Conservation (phyloP, 495 filamentous ascomycete species). For the Friedmanniomyces simplex region DNA sequence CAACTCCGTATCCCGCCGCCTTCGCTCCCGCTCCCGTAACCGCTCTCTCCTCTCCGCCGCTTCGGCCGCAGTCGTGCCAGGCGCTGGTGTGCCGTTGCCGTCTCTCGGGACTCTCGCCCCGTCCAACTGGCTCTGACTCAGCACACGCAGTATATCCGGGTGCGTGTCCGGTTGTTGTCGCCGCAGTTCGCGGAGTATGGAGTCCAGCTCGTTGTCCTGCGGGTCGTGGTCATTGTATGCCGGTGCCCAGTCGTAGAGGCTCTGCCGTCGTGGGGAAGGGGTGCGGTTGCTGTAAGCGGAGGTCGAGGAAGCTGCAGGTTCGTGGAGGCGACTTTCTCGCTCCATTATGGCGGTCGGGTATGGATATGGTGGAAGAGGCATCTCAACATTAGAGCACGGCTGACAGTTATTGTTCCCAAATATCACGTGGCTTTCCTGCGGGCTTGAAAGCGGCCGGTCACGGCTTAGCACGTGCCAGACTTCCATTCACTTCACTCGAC, state of each 20-base stretch:
- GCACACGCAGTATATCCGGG: constrained; percentile 29
- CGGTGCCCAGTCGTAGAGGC: constrained; percentile 52
- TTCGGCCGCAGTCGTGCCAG: constrained; percentile 5
- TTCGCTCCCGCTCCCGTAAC: constrained; percentile 8
- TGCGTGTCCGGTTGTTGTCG: constrained; percentile 30
- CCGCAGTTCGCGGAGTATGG: constrained; percentile 29
- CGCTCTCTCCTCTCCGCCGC: constrained; percentile 5
- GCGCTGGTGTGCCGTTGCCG: constrained; percentile 8
- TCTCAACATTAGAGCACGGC: no score
- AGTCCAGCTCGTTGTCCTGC: constrained; percentile 36
- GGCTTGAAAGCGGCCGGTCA: no score
- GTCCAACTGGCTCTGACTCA: constrained; percentile 29
- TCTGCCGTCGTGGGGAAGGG: constrained; percentile 34
- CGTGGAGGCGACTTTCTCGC: constrained; percentile 19
- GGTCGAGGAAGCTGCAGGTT: constrained; percentile 31
- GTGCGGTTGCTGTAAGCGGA: constrained; percentile 40
- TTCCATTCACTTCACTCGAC: no score
- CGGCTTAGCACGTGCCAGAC: no score
- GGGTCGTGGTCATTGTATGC: constrained; percentile 38
- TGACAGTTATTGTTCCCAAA: no score
- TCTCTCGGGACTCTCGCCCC: constrained; percentile 17
- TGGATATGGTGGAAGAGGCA: no score
- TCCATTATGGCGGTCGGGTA: no score
- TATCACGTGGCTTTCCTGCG: no score
- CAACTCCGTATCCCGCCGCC: constrained; percentile 13